A percentile compares a stretch with the other conserved stretches of the same genome.
These are phyloP conservation scores for Neofusicoccum cordaticola DNA, from an alignment of 2,329 filamentous ascomycete genomes.

Conservation along the genomic window DNA sequence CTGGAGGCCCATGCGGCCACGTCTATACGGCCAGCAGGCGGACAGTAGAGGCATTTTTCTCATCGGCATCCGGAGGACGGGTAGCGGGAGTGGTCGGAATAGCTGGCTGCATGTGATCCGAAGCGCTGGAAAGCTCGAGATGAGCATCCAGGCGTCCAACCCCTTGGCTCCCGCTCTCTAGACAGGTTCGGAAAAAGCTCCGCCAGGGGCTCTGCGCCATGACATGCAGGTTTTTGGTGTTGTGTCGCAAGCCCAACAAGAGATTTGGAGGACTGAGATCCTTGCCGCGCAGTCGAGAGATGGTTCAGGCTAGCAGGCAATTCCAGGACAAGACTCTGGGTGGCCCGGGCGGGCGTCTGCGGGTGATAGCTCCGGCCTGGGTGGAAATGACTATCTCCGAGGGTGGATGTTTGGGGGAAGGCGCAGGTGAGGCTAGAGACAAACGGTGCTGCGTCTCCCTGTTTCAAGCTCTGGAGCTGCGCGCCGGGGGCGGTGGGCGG, in stretches of 20 bases:
- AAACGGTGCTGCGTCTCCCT: neutral
- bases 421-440: neutral
- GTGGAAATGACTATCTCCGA: constrained; percentile 8
- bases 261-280: constrained; percentile 13
- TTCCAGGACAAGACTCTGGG: neutral
- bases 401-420: neutral
- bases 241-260: constrained; percentile 1
- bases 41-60: neutral
- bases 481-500: neutral
- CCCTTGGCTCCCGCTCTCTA: constrained; percentile 7
- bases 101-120: neutral
- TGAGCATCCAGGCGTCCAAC: constrained; percentile 6
- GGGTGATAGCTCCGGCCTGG: constrained; percentile 3
- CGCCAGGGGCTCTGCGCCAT: constrained; percentile 11
- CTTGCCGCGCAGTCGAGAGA: neutral
- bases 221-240: constrained; percentile 11
- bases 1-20: neutral
- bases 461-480: constrained; percentile 8
- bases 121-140: neutral
- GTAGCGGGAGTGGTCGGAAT: neutral
- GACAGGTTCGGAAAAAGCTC: constrained; percentile 5
- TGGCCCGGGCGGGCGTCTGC: neutral
- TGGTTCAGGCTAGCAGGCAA: constrained; percentile 7
- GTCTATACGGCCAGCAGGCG: neutral
- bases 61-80: neutral